phyloP scores from a whole-genome alignment of 2,329 filamentous ascomycete genomes.

The Scorias spongiosa region DNA sequence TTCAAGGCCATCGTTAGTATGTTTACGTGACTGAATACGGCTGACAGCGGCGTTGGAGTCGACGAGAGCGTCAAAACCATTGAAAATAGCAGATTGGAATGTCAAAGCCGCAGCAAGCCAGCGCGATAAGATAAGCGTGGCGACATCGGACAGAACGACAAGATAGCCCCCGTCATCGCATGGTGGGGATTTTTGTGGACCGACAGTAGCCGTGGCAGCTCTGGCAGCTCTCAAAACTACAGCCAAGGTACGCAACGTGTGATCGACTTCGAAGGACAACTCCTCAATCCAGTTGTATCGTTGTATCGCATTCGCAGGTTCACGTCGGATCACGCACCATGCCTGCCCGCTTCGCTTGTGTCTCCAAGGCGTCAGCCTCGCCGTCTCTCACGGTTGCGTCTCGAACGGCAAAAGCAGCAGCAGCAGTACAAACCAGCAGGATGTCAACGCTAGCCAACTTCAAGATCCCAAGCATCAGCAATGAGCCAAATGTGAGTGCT shows the following conservation, averaged over 20 bases:
- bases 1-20: no score
- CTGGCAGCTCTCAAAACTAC: no score
- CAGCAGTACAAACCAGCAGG: slow-evolving; percentile 8
- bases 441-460: slow-evolving; percentile 60
- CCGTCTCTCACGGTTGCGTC: background rate
- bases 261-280: no score
- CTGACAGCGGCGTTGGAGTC: background rate
- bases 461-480: slow-evolving; percentile 71
- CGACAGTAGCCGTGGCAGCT: background rate
- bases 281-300: no score
- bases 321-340: background rate
- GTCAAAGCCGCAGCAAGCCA: background rate
- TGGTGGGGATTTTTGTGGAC: background rate
- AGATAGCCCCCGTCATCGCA: background rate
- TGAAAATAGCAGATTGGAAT: background rate
- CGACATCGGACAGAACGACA: background rate
- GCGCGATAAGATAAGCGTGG: background rate
- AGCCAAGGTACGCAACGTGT: no score
- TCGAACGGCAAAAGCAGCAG: background rate
- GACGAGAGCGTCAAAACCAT: background rate
- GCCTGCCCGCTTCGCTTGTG: background rate
- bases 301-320: no score
- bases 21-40: background rate
- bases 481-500: slow-evolving; percentile 79
- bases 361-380: background rate